Evolutionary conservation across 2,329 filamentous ascomycete genomes (phyloP).

Genomic region (Arachnopeziza araneosa): DNA sequence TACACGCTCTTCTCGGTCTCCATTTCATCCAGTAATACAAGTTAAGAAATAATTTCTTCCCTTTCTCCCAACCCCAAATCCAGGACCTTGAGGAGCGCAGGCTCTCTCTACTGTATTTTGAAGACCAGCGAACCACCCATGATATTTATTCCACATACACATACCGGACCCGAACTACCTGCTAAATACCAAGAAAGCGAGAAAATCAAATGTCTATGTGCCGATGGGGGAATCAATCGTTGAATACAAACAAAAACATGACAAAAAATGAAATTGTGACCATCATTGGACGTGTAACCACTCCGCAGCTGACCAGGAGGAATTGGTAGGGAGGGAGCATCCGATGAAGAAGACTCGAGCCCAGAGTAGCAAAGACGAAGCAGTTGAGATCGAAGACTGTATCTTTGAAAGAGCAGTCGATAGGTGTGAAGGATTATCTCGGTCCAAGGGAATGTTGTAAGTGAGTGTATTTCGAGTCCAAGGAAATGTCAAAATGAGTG

Average conservation of each 20-base stretch:
- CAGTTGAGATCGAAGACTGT: constrained; percentile 25
- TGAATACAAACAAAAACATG: neutral
- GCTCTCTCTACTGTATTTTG: neutral
- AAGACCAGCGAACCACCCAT: neutral
- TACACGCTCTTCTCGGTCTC: neutral
- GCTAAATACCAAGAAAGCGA: constrained; percentile 1
- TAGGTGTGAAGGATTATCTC: constrained; percentile 9
- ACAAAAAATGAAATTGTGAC: constrained; percentile 13
- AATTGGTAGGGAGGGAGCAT: neutral
- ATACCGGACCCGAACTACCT: neutral
- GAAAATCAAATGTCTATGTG: constrained; percentile 14
- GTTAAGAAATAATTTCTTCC: neutral
- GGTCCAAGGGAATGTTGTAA: neutral
- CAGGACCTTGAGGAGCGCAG: neutral
- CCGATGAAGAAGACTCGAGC: constrained; percentile 2
- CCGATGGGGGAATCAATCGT: constrained; percentile 16
- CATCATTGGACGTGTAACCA: neutral
- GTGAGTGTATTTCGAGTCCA: neutral
- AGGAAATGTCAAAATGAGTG: constrained; percentile 25
- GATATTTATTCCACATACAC: neutral
- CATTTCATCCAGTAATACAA: neutral
- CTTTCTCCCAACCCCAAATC: neutral
- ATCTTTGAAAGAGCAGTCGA: constrained; percentile 16
- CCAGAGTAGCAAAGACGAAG: constrained; percentile 12
- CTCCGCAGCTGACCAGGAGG: neutral